These are phyloP conservation scores for Monosporozyma siamensis DNA, from an alignment of 805 yeast species.

Conservation along the genomic window DNA sequence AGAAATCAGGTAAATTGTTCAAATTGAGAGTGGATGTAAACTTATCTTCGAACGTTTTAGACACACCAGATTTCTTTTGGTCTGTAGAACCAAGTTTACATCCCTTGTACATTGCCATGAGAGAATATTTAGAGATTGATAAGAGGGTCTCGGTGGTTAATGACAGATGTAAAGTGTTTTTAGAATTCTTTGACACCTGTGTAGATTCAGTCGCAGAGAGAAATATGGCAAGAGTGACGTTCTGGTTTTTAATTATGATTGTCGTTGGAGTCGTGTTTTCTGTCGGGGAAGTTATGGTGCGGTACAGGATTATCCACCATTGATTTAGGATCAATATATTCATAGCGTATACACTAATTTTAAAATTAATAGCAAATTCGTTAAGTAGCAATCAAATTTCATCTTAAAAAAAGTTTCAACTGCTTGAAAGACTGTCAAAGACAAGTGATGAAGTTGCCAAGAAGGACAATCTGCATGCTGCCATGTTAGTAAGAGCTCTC, in stretches of 20 bases:
- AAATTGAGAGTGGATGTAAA: conserved; percentile 90
- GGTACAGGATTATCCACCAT: conserved; percentile 42
- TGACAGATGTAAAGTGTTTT: conserved; percentile 85
- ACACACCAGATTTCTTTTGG: conserved; percentile 97
- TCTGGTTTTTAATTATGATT: conserved; percentile 79
- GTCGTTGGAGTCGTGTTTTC: conserved; percentile 72
- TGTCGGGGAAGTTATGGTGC: conserved; percentile 52
- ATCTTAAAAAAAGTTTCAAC: not conserved
- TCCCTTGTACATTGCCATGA: conserved; percentile 79
- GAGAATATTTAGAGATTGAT: conserved; percentile 91
- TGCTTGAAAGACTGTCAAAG: not conserved
- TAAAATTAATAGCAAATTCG: too few species aligned
- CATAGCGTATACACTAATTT: too few species aligned
- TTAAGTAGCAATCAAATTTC: too few species aligned
- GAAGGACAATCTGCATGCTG: not conserved
- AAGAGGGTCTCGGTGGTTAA: conserved; percentile 89
- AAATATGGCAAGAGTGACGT: conserved; percentile 83
- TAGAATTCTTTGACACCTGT: conserved; percentile 86
- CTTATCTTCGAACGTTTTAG: conserved; percentile 78
- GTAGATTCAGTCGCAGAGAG: conserved; percentile 91
- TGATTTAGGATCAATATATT: not conserved
- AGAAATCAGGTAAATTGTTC: conserved; percentile 83
- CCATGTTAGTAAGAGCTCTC: not conserved
- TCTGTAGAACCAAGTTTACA: conserved; percentile 89
- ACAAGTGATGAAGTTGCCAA: not conserved